Base-by-base conservation (phyloP, 225 moss, liverwort and hornwort genomes). In the Pleurozium schreberi region DNA sequence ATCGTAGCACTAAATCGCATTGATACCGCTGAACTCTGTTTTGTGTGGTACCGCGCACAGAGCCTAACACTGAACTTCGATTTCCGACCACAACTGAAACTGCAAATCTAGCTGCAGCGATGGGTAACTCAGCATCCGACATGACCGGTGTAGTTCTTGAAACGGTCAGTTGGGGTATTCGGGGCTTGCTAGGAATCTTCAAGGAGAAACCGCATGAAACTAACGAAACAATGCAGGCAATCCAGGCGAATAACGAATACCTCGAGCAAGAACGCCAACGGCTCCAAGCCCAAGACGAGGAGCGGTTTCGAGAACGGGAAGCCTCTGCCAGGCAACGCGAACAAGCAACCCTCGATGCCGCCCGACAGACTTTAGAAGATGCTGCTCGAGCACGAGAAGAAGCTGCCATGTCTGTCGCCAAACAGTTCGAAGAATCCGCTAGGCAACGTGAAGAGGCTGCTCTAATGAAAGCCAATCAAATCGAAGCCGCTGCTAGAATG, bases 141-240 rank as follows among this genome's bases (percentile, higher is more conserved):
- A 18, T 49, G 8, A n/a, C 18, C 18, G 2, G 38, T 26, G 83
- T 52, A 66, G 50, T 38, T 27, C 66, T 7, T n/a, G n/a, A 26
- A 33, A 6, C 11, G 18, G 26, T 11, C 5, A 18, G 6, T 50
- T 27, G 26, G 16, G 9, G 0, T 6, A 18, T 13, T 8, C 1
- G 5, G 13, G 10, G 50, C 18, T 19, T 83, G 9, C 3, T 52
- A 4, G 52, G 47, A 18, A 18, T 18, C 16, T 52, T 83, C 50
- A 17, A 13, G 13, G 27, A 19, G 50, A 66, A 52, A 38, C 52
- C 65, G 20, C 7, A 53, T 9, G 83, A 11, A 18, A 38, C 52
- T 26, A 67, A 83, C 23, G 67, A n/a, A 11, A 83, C 53, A 4
- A 28, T 84, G 70, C 69, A 57, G 70, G 84, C 20, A 10, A 84